Base-by-base conservation (phyloP, 495 filamentous ascomycete genomes). In the Penicillium nucicola region DNA sequence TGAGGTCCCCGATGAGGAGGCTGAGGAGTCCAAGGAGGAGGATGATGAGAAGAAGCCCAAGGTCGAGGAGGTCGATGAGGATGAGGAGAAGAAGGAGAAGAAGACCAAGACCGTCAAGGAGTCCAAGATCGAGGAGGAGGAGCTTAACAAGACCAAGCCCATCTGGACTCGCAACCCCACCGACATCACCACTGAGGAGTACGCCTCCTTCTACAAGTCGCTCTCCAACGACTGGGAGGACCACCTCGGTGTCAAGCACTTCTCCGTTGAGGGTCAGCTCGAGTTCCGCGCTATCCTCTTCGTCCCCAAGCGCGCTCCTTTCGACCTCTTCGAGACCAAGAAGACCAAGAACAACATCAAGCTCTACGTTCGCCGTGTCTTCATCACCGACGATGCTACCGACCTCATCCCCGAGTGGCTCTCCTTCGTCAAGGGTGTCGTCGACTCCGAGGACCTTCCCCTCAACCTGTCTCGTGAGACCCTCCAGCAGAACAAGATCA, bases 311-410 rank as follows among this genome's bases (percentile, higher is more conserved):
- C 93, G 93, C 66, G 93, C 93, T 75, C 93, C 93, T 57, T 98
- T 98, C 77, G 93, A 98, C 66, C 89, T 98, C 48, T 98, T 98
- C 77, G 93, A 98, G 85, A 96, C 95, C 59, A 98, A 98, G 88
- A 95, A 96, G 86, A 96, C 91, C 68, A 98, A 98, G 90, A 97
- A 97, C 85, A 98, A 98, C 87, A 97, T 98, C 84, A 98, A 98
- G 84, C 86, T 98, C 64, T 98, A 98, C 77, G 93, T 98, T 61
- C 93, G 93, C 73, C 95, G 93, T 73, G 93, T 98, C 75, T 98
- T 98, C 86, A 98, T 98, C 82, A 98, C 93, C 48, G 93, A 98
- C 61, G 93, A 98, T 77, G 92, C 91, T 57, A 97, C 92, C 65
- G 93, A 98, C 70, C 86, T 98, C 77, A 95, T 98, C 60, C 93